Evolutionary conservation across 768 basidiomycete species (phyloP).

Genomic region (Agaricus bisporus): DNA sequence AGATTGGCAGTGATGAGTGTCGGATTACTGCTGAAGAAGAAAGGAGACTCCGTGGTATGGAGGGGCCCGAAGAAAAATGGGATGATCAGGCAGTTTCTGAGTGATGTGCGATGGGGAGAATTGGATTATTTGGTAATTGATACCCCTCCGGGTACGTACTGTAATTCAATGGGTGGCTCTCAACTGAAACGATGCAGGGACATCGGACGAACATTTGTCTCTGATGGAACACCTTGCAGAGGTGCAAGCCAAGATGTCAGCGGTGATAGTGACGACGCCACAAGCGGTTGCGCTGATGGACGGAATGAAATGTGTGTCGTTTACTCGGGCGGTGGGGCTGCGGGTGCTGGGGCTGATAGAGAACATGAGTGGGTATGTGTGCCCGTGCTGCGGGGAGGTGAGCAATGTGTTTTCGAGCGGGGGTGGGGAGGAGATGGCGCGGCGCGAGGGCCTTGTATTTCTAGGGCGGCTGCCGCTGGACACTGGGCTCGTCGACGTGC

Average conservation of each 20-base stretch:
- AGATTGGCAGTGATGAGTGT: constrained; percentile 94
- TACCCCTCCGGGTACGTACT: constrained; percentile 81
- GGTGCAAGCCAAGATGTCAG: constrained; percentile 67
- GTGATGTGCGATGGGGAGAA: constrained; percentile 93
- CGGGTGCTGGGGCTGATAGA: constrained; percentile 91
- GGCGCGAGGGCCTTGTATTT: constrained; percentile 64
- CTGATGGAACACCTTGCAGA: constrained; percentile 91
- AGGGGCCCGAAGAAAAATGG: constrained; percentile 98
- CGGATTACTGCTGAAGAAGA: constrained; percentile 87
- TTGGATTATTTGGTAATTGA: constrained; percentile 91
- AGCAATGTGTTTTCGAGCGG: constrained; percentile 93
- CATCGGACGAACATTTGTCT: constrained; percentile 97
- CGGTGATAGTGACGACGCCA: constrained; percentile 93
- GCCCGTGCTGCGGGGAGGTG: constrained; percentile 94
- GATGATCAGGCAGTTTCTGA: constrained; percentile 94
- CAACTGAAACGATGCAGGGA: constrained; percentile 53
- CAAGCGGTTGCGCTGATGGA: constrained; percentile 96
- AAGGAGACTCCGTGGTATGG: constrained; percentile 95
- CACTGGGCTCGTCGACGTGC: constrained; percentile 77
- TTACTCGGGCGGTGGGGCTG: constrained; percentile 81
- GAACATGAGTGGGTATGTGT: constrained; percentile 98
- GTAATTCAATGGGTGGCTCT: constrained; percentile 13
- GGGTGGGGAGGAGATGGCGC: constrained; percentile 86
- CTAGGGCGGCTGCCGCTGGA: constrained; percentile 92
- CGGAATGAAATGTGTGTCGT: constrained; percentile 93